phyloP scores from a whole-genome alignment of 2,329 filamentous ascomycete species.

The Didymosphaeria variabile region DNA sequence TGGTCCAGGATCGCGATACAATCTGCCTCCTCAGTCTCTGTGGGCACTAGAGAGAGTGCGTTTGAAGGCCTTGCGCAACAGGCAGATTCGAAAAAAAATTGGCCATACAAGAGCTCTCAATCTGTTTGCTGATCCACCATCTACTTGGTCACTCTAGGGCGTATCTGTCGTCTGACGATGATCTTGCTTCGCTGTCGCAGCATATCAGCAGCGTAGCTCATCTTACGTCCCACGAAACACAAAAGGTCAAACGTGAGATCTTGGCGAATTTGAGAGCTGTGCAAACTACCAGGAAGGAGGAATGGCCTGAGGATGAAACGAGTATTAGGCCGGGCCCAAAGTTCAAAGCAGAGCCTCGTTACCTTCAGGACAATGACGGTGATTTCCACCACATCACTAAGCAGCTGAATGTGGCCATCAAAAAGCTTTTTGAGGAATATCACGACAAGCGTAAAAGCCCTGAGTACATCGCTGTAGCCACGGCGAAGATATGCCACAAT shows the following conservation, averaged over 20 bases:
- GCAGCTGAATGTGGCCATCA: constrained; percentile 44
- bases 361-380: constrained; percentile 51
- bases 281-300: constrained; percentile 19
- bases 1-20: constrained; percentile 22
- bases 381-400: constrained; percentile 41
- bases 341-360: constrained; percentile 38
- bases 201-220: constrained; percentile 29
- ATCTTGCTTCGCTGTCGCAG: constrained; percentile 27
- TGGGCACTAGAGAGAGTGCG: constrained; percentile 51
- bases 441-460: constrained; percentile 12
- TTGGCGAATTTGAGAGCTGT: constrained; percentile 26
- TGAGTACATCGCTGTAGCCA: constrained; percentile 18
- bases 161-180: constrained; percentile 14
- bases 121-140: constrained; percentile 51
- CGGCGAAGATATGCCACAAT: constrained; percentile 65
- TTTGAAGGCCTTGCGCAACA: constrained; percentile 37
- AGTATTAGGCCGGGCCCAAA: constrained; percentile 19
- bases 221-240: constrained; percentile 11
- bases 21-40: constrained; percentile 57
- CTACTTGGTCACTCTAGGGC: constrained; percentile 38
- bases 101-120: constrained; percentile 51
- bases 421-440: constrained; percentile 28
- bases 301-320: constrained; percentile 23
- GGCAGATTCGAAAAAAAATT: constrained; percentile 55
- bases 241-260: constrained; percentile 26